Evolutionary conservation across 1,139 yeast species (phyloP), one percentile per base, ranked within the genome.

Genomic region (Yamadazyma jaroonii): DNA sequence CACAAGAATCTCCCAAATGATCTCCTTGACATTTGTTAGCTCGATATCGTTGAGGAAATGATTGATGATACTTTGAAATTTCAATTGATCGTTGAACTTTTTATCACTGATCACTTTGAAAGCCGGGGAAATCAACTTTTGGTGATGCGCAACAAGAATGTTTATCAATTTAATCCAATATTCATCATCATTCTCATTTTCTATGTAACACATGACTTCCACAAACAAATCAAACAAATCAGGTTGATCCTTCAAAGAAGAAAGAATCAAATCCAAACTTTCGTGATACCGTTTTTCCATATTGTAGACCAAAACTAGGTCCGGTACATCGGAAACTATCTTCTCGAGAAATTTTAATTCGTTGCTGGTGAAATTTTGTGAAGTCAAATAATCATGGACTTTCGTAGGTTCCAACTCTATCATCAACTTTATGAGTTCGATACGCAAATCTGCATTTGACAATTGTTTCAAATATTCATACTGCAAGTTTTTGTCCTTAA

Each of bases 1-100:
- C 6, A 79, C 59, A 44, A 82, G 80, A 6, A 84, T 73, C 39
- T 84, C 88, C 31, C 71, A 73, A 12, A 86, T 59, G 8, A 84
- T 76, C 2, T 71, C 69, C 26, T 84, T 63, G n/a, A 84, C 75
- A 47, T 81, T 81, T 0, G 79, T 73, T 20, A 81, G 49, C 1
- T 59, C 47, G 6, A 54, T 56, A 3, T 59, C 47, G 7, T 54
- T 52, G 32, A 81, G 54, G 45, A 80, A 77, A 36, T 59, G 60
- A 40, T 75, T 70, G 48, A 81, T 77, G 2, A 81, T 72, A 17
- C 60, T 62, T 29, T 75, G 54, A 43, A 80, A 77, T 6, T 79
- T 67, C 22, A 55, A 46, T 35, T 63, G 63, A 26, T 53, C 54
- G 34, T 57, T 55, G 2, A 67, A 53, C 38, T 65, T 61, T 9